phyloP scores from a whole-genome alignment of 345 rosid species.

The Syzygium aqueum region DNA sequence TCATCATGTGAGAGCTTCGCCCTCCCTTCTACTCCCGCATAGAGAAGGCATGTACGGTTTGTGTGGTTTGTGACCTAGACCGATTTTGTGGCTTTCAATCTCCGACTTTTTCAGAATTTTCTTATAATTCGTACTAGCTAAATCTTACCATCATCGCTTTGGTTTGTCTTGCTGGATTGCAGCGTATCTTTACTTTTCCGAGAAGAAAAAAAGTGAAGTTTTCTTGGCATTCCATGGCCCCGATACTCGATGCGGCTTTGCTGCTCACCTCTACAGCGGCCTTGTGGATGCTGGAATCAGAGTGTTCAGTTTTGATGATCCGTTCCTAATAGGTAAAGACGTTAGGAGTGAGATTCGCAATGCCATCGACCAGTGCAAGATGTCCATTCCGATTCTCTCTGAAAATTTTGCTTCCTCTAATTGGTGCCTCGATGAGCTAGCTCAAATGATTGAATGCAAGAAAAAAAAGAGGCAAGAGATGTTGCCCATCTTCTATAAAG shows the following conservation, averaged over 20 bases:
- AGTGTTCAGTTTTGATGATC: neutral
- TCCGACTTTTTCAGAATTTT: neutral
- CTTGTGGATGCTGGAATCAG: neutral
- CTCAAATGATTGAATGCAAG: neutral
- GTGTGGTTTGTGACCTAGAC: neutral
- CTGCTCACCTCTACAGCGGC: fast-evolving
- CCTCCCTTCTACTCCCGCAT: neutral
- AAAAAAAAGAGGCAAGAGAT: neutral
- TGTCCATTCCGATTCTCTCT: neutral
- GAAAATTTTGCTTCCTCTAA: neutral
- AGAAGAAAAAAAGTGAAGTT: neutral
- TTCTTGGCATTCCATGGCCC: neutral
- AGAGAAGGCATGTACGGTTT: neutral
- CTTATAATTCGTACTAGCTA: neutral
- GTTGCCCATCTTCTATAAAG: too few relatives aligned
- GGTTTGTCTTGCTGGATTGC: neutral
- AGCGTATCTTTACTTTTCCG: neutral
- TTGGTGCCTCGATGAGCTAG: neutral
- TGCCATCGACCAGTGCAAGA: neutral
- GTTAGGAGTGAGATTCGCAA: neutral
- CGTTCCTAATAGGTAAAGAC: neutral
- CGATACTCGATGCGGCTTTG: neutral
- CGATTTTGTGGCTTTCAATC: neutral
- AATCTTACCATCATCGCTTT: neutral
- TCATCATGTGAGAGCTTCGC: neutral